Evolutionary conservation across 306 rosid genomes (phyloP), one percentile per base, ranked within the genome.

Genomic region (Cicer yamashitae): DNA sequence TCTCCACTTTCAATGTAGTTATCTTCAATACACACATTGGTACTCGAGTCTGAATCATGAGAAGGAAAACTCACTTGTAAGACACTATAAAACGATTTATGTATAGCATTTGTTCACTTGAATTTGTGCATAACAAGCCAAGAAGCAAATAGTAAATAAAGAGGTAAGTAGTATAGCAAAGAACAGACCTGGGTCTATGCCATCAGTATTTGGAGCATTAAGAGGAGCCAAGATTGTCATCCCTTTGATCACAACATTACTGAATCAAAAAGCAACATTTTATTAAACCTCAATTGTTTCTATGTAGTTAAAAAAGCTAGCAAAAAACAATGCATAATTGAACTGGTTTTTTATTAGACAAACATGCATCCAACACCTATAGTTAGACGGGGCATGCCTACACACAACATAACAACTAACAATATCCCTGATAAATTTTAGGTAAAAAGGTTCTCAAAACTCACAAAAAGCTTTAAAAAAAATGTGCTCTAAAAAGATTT

Each of bases 1-100:
- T 96, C 99, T 62, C 99, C 99, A 56, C 99, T 96, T 82, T 92
- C 96, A 7, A 90, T 90, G 88, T 94, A 96, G 84, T 94, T 92
- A 78, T 96, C 98, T 80, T 94, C 96, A 38, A 94, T 89, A 75
- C 97, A 94, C 37, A 92, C 89, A 18, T 90, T 88, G 59, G 73
- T 78, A 73, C 99, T 89, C 8, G 99, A 94, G 80, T 94, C 99
- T 94, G 84, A 56, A 76, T 37, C 57, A 71, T 76, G 66, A 50
- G 9, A 82, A 68, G 48, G 30, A 46, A 73, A 73, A 25, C 48
- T 79, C 39, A 48, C 53, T 18, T 3, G 78, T 38, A 68, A 67
- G 52, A 67, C 9, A 44, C 48, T 14, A 43, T 51, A 10, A 39
- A 38, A 41, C 1, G 2, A 61, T 43, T 69, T 51, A 66, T 11